Conservation (phyloP, 306 rosid genomes). For the Medicago ruthenica region DNA sequence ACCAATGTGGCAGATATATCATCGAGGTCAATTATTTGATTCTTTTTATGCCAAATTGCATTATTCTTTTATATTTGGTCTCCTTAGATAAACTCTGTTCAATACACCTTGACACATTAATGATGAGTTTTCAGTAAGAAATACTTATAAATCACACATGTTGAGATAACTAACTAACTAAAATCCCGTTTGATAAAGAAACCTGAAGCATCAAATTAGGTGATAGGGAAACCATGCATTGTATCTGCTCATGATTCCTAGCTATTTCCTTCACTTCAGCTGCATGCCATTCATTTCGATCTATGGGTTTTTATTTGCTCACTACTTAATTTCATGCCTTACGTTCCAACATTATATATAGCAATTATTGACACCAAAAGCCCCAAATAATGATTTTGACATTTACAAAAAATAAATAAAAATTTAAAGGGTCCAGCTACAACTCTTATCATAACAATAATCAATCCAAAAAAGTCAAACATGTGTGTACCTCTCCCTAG, state of each 20-base stretch:
- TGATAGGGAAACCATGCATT: slow-evolving; percentile 38
- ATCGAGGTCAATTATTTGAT: slow-evolving; percentile 28
- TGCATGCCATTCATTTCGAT: slow-evolving; percentile 42
- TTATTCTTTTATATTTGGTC: slow-evolving; percentile 22
- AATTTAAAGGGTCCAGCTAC: slow-evolving; percentile 17
- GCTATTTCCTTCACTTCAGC: slow-evolving; percentile 17
- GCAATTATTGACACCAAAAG: slow-evolving; percentile 34
- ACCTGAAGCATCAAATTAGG: slow-evolving; percentile 46
- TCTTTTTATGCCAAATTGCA: slow-evolving; percentile 39
- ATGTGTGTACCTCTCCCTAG: not conserved
- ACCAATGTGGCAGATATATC: slow-evolving; percentile 33
- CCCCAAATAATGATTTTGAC: slow-evolving; percentile 29
- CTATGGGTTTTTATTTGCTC: not conserved
- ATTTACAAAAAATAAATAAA: not conserved
- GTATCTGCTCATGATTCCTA: slow-evolving; percentile 42
- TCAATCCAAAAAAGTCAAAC: slow-evolving; percentile 36
- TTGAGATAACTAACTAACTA: not conserved
- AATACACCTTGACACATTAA: slow-evolving; percentile 21
- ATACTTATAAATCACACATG: slow-evolving; percentile 27
- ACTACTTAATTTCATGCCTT: slow-evolving; percentile 29
- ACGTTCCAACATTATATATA: not conserved
- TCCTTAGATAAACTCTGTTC: slow-evolving; percentile 14
- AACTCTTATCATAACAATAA: slow-evolving; percentile 17
- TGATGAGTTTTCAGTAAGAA: slow-evolving; percentile 33
- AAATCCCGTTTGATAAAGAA: slow-evolving; percentile 7